Evolutionary conservation across 2,329 filamentous ascomycete genomes (phyloP), one percentile per base, ranked within the genome.

Genomic region (Ustilaginoidea virens): DNA sequence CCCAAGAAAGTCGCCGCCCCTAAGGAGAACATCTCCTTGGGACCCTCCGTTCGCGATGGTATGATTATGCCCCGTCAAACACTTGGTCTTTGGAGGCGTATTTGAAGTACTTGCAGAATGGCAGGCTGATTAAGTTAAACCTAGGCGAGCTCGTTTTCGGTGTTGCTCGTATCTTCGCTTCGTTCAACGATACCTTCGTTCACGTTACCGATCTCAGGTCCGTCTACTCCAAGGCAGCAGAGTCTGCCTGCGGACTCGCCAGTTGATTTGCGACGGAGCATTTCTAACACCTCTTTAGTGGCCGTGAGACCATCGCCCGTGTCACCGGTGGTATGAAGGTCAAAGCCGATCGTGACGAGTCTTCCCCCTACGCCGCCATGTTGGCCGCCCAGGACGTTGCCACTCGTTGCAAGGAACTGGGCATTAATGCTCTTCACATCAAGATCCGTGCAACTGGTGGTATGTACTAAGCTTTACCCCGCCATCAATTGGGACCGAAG

Each of bases 281-380:
- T 28, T 15, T 28, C 31, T 36, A 23, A 39, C 27, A 27, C 17
- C 4, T 5, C 17, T 6, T 71, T 69, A 92, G 82, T 68, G 90
- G 90, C 69, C 90, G 90, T 67, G 90, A 98, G 80, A 98, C 92
- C 68, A 94, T 98, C 71, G 82, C 76, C 76, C 86, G 90, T 82
- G 87, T 98, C 49, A 98, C 92, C 53, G 90, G 92, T 70, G 92
- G 92, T 59, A 98, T 98, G 90, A 98, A 98, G 76, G 90, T 98
- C 76, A 98, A 98, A 80, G 86, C 86, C 64, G 86, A 98, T 59
- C 87, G 90, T 74, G 90, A 98, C 69, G 90, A 98, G 74, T 96
- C 87, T 54, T 96, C 90, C 48, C 90, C 90, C 53, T 98, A 98
- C 74, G 90, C 90, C 55, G 90, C 90, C 67, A 98, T 98, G 90